These are phyloP conservation scores for Elaeagnus macrophylla DNA, from an alignment of 306 rosid genomes.

Conservation along the genomic window DNA sequence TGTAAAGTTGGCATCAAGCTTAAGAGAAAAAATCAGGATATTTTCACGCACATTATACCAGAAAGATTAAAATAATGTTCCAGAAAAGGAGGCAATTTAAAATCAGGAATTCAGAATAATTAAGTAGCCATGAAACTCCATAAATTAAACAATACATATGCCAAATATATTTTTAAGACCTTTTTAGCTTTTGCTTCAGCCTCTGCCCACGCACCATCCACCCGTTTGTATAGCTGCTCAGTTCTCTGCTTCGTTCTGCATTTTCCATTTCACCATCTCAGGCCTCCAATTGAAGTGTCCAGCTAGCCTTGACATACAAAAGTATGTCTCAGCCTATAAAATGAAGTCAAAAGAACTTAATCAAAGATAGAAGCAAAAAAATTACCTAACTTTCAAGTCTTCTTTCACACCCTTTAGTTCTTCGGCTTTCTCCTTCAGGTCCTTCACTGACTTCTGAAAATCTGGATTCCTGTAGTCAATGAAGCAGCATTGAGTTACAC, in stretches of 20 bases:
- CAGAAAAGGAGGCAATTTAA: no score
- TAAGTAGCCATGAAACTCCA: neutral
- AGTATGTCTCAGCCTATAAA: slow-evolving; percentile 83
- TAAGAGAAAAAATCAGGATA: no score
- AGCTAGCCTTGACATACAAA: slow-evolving; percentile 94
- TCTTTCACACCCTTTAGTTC: slow-evolving; percentile 74
- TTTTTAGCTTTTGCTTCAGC: slow-evolving; percentile 80
- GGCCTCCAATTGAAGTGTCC: slow-evolving; percentile 58
- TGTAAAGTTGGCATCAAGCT: no score
- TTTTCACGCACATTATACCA: no score
- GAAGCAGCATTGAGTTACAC: neutral
- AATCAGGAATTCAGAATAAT: no score
- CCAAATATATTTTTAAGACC: slow-evolving; percentile 29
- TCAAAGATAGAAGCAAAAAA: slow-evolving; percentile 9
- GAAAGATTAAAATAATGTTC: no score
- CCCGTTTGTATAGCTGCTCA: slow-evolving; percentile 79
- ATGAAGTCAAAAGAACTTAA: slow-evolving; percentile 6
- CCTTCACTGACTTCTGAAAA: slow-evolving; percentile 68
- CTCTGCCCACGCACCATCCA: slow-evolving; percentile 77
- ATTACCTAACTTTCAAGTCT: slow-evolving; percentile 66
- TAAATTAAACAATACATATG: neutral
- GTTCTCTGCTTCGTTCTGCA: slow-evolving; percentile 98
- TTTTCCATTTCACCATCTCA: slow-evolving; percentile 81
- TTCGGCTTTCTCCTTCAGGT: slow-evolving; percentile 66
- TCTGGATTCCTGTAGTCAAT: slow-evolving; percentile 49